phyloP scores from a whole-genome alignment of 176 grass and related monocot genomes.

The Bothriochloa decipiens region DNA sequence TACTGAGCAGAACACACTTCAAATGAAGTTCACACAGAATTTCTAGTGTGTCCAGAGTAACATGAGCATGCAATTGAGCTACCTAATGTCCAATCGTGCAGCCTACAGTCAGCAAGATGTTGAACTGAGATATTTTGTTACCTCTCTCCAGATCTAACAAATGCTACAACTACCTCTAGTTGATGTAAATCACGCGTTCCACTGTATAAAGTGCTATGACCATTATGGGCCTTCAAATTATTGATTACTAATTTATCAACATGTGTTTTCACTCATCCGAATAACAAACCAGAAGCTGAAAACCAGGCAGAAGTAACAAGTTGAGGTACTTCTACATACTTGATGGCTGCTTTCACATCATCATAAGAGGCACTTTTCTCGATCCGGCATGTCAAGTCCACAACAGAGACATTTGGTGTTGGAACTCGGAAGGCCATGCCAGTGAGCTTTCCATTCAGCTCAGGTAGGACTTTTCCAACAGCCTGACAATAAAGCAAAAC shows the following conservation, averaged over 20 bases:
- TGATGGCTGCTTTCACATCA: conserved; percentile 96
- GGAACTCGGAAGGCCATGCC: conserved; percentile 99
- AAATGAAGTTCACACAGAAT: neutral
- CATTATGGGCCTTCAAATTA: conserved; percentile 20
- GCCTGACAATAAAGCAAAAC: conserved; percentile 56
- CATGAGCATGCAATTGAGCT: neutral
- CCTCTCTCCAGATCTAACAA: neutral
- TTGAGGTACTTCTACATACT: conserved; percentile 51
- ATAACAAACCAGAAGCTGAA: conserved; percentile 16
- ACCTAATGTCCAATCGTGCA: neutral
- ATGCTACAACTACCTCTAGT: neutral
- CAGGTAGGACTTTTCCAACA: conserved; percentile 95
- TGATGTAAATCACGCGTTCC: neutral
- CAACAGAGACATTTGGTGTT: conserved; percentile 96
- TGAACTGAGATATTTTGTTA: neutral
- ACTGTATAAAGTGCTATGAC: neutral
- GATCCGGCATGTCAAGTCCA: conserved; percentile 95
- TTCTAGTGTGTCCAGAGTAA: neutral
- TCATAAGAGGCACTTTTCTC: conserved; percentile 94
- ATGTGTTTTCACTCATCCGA: neutral
- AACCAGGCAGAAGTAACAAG: neutral
- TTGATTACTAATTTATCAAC: neutral
- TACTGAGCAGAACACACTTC: neutral
- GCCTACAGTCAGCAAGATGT: neutral
- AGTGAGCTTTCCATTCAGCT: conserved; percentile 90